Base-by-base conservation (phyloP, 2,329 filamentous ascomycete species). In the Botrytis tulipae region DNA sequence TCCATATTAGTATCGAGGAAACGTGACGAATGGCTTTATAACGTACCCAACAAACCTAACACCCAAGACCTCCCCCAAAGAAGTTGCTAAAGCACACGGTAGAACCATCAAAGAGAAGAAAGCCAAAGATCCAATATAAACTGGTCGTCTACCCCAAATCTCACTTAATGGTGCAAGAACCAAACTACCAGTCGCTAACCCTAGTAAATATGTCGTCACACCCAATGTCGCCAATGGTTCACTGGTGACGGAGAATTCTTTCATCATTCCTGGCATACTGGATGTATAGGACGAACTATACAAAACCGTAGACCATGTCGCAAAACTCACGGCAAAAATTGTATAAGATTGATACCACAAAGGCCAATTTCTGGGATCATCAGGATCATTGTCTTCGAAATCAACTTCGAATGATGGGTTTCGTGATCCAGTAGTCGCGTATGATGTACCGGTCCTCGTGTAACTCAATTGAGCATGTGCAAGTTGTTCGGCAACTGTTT, bases 251-350 rank as follows among this genome's bases (percentile, higher is more conserved):
- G 86, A 82, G 77, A 94, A 95, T 70, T 93, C 90, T 22, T 85
- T 81, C 78, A 89, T 88, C 81, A 97, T 88, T 0, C 92, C 90
- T 0, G 88, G 87, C 48, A 92, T 88, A 4, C 90, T 91, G 0
- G 90, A 88, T 0, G 93, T 94, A 80, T 96, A 97, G 70, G 89
- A 91, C 0, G 93, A 96, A 65, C 91, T 93, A 80, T 94, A 93
- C 63, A 94, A 80, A 25, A 94, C 90, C 74, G 76, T 85, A 80
- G 74, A 81, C 82, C 81, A 81, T 60, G 81, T 82, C 59, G 80
- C 78, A 63, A 80, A 80, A 78, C 82, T 80, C 2, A 84, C 80
- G 8, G 80, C 78, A 1, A 77, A 80, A n/a, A 83, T 81, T 16
- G 80, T 81, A 40, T 80, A 70, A 59, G 78, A 79, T 66, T 83